phyloP scores from a whole-genome alignment of 371 early-diverging fungal species.

The Gilbertella persicaria region DNA sequence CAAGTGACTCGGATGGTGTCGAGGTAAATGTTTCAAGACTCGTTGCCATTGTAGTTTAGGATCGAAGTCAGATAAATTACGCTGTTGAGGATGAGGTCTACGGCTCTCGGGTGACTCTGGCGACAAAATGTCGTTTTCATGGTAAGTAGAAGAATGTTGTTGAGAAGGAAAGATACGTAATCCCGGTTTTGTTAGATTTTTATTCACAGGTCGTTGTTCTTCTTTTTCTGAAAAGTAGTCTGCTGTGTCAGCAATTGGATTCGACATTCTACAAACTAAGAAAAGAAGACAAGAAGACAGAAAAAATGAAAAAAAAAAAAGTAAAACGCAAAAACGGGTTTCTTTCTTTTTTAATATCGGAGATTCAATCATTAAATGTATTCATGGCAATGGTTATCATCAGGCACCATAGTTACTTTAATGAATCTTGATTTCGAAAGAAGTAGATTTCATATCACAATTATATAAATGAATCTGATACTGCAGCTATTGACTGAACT shows the following conservation, averaged over 20 bases:
- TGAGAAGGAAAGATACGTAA: slow-evolving; percentile 5
- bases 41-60: slow-evolving; percentile 38
- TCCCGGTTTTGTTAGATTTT: not conserved
- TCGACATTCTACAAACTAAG: slow-evolving; percentile 24
- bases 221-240: slow-evolving; percentile 35
- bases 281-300: slow-evolving; percentile 2
- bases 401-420: no score
- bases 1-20: slow-evolving; percentile 1
- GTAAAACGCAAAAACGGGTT: not conserved
- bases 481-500: no score
- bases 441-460: no score
- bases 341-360: not conserved
- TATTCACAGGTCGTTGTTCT: not conserved
- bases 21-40: slow-evolving; percentile 25
- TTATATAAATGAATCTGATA: no score
- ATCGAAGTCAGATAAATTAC: slow-evolving; percentile 20
- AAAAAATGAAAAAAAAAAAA: slow-evolving; percentile 2
- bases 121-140: slow-evolving; percentile 9
- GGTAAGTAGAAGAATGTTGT: not conserved
- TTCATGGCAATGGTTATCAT: no score
- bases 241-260: slow-evolving; percentile 40
- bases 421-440: no score
- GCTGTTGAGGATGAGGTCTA: slow-evolving; percentile 6
- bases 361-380: no score
- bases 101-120: slow-evolving; percentile 28